These are phyloP conservation scores for Starmerella tilneyi DNA, from an alignment of 805 yeast genomes.

Conservation along the genomic window DNA sequence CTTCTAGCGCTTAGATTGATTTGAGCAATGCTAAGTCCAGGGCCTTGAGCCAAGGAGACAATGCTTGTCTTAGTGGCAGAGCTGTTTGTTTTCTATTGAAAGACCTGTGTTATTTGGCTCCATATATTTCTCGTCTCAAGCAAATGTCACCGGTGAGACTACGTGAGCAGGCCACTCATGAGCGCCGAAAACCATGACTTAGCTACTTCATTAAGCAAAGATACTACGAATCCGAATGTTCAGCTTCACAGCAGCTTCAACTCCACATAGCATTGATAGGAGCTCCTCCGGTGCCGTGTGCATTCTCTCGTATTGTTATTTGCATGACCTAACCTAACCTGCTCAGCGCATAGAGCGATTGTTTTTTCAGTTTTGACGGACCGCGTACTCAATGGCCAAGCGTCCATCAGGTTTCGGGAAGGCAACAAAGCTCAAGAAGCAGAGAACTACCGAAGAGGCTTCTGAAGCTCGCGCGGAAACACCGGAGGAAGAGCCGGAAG, in stretches of 20 bases:
- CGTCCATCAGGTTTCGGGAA: slow-evolving; percentile 59
- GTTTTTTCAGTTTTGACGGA: not conserved
- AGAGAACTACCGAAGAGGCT: slow-evolving; percentile 5
- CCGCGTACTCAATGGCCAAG: slow-evolving; percentile 37
- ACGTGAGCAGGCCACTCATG: too few relatives aligned
- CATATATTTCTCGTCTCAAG: too few relatives aligned
- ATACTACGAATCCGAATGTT: not conserved
- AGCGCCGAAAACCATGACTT: too few relatives aligned
- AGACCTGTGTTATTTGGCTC: not conserved
- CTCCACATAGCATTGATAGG: too few relatives aligned
- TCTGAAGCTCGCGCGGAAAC: slow-evolving; percentile 3
- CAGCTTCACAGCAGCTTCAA: too few relatives aligned
- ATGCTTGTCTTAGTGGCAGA: too few relatives aligned
- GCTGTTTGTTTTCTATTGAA: too few relatives aligned
- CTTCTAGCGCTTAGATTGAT: too few relatives aligned
- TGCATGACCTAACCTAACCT: slow-evolving; percentile 1
- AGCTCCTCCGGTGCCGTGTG: too few relatives aligned
- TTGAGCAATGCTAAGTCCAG: too few relatives aligned
- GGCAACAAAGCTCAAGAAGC: slow-evolving; percentile 40
- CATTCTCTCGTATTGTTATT: not conserved
- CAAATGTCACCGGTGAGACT: too few relatives aligned
- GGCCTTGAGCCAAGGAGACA: too few relatives aligned
- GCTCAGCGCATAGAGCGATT: not conserved
- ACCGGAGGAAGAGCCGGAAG: slow-evolving; percentile 32
- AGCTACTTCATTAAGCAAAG: not conserved